phyloP scores from a whole-genome alignment of 1,284 basidiomycete genomes.

The Leccinum ponderosum region DNA sequence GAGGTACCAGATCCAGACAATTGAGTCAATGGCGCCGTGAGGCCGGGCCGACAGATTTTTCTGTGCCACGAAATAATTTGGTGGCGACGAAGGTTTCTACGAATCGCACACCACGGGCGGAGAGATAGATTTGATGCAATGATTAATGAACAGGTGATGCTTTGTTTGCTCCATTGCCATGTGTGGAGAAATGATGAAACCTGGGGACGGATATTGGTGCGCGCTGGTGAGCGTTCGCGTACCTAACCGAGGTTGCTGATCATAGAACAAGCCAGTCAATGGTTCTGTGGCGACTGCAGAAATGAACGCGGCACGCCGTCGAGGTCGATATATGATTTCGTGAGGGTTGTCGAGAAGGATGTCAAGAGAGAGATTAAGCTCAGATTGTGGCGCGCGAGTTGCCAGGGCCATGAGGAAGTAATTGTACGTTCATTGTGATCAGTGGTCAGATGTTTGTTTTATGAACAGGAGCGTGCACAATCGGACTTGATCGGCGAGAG shows the following conservation, averaged over 20 bases:
- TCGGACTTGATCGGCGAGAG: conserved; percentile 38
- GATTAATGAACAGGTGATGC: background rate
- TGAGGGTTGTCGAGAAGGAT: conserved; percentile 13
- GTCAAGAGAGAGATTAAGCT: conserved; percentile 8
- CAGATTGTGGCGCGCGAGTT: conserved; percentile 20
- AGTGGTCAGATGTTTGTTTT: conserved; percentile 9
- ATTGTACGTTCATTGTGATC: conserved; percentile 23
- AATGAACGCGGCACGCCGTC: background rate
- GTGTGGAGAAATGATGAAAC: conserved; percentile 9
- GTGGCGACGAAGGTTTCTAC: background rate
- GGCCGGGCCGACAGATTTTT: conserved; percentile 11
- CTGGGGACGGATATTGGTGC: background rate
- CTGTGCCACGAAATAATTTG: conserved; percentile 3
- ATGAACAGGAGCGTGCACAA: conserved; percentile 23
- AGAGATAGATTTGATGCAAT: conserved; percentile 1
- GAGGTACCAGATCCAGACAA: conserved; percentile 26
- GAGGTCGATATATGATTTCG: conserved; percentile 7
- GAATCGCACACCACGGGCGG: background rate
- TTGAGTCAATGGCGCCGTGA: conserved; percentile 8
- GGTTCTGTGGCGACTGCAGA: background rate
- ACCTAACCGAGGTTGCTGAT: conserved; percentile 6
- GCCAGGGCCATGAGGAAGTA: conserved; percentile 20
- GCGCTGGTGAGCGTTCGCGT: conserved; percentile 1
- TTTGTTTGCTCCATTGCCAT: background rate
- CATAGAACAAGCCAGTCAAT: background rate